Evolutionary conservation across 2,329 filamentous ascomycete genomes (phyloP).

Genomic region (Monilinia vaccinii-corymbosi): DNA sequence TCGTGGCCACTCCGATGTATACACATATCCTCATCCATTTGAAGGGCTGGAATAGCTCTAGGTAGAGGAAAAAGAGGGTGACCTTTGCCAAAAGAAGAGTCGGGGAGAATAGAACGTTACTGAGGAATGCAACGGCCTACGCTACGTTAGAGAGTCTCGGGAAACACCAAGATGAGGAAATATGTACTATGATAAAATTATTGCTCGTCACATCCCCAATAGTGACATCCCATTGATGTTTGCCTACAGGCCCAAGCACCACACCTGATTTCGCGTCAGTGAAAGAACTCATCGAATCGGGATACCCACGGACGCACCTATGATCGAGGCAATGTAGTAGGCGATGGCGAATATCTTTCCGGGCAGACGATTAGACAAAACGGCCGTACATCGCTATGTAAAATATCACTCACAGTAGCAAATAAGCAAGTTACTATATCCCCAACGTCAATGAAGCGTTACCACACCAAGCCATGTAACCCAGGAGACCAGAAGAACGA

Average conservation of each 20-base stretch:
- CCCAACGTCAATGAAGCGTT: not conserved
- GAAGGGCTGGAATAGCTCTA: not conserved
- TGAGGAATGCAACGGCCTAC: not conserved
- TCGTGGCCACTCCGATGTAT: not conserved
- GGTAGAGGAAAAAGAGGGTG: not conserved
- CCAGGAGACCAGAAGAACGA: not conserved
- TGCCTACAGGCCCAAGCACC: not conserved
- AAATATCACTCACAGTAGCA: not conserved
- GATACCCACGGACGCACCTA: not conserved
- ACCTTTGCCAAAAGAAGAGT: not conserved
- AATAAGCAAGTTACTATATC: not conserved
- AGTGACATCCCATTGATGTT: not conserved
- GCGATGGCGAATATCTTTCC: not conserved
- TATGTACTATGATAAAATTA: not conserved
- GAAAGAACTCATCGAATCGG: not conserved
- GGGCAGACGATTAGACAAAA: not conserved
- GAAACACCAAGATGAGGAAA: rapidly evolving
- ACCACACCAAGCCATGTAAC: not conserved
- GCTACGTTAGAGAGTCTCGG: not conserved
- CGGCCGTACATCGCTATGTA: not conserved
- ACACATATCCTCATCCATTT: not conserved
- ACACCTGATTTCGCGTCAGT: not conserved
- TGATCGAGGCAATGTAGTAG: not conserved
- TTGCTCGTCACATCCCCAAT: not conserved
- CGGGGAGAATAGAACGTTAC: not conserved